A percentile compares a stretch with the other conserved stretches of the same genome.
Conservation (phyloP, 2,329 filamentous ascomycete species). For the Aspergillus floridensis region DNA sequence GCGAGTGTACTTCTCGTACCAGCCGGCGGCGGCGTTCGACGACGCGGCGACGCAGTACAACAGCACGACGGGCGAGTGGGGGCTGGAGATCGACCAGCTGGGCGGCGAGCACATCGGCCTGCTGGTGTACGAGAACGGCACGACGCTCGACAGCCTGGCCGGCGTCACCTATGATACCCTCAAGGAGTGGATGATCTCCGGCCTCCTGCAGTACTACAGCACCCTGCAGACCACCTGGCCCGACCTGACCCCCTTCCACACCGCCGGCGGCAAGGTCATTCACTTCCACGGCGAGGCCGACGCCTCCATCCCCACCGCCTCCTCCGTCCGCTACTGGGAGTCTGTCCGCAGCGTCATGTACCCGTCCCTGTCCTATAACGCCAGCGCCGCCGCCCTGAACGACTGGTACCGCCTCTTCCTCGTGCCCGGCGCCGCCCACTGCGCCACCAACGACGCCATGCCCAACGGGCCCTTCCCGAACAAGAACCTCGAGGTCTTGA, state of each 20-base stretch:
- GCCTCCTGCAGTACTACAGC: slow-evolving; percentile 50
- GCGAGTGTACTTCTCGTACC: slow-evolving; percentile 42
- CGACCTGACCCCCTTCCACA: slow-evolving; percentile 52
- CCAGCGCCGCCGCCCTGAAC: slow-evolving; percentile 41
- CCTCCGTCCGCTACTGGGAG: slow-evolving; percentile 54
- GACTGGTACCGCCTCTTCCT: slow-evolving; percentile 55
- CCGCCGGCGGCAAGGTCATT: slow-evolving; percentile 54
- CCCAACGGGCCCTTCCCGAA: slow-evolving; percentile 43
- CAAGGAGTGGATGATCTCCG: slow-evolving; percentile 53
- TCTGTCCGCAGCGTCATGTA: slow-evolving; percentile 53
- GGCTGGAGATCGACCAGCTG: slow-evolving; percentile 29
- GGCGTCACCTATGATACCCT: slow-evolving; percentile 57
- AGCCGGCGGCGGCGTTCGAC: slow-evolving; percentile 28
- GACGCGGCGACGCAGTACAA: slow-evolving; percentile 30
- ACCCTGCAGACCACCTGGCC: slow-evolving; percentile 55
- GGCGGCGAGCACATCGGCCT: slow-evolving; percentile 41
- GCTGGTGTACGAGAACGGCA: slow-evolving; percentile 27
- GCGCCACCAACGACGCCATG: slow-evolving; percentile 41
- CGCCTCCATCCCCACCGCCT: slow-evolving; percentile 50
- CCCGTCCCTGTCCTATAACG: slow-evolving; percentile 38
- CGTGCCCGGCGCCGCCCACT: slow-evolving; percentile 53
- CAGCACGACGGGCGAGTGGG: slow-evolving; percentile 29
- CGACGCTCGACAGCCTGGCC: slow-evolving; percentile 44
- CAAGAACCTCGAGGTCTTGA: slow-evolving; percentile 44
- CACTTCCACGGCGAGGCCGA: slow-evolving; percentile 59